Base-by-base conservation (phyloP, 169 alveolate species). In the Eimeria brunetti region DNA sequence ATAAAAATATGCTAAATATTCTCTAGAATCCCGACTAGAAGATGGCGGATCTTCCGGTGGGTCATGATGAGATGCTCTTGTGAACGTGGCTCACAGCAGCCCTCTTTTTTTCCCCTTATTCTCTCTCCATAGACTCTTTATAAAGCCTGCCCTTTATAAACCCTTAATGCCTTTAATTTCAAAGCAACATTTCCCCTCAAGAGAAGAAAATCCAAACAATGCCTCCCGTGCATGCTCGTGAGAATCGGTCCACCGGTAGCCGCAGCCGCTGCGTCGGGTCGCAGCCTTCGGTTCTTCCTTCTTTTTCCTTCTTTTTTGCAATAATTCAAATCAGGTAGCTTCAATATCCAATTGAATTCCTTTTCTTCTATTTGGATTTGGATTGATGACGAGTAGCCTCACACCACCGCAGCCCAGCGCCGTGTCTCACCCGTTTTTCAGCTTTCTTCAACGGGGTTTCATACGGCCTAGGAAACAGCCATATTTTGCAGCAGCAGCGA, bases 221-320 rank as follows among this genome's bases (percentile, higher is more conserved):
- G 78, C 78, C 49, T 33, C 46, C 78, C 49, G 18, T 33, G 78
- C 78, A 67, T 67, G 78, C 78, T 67, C 78, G 78, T 33, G 49
- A 67, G 78, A 67, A 67, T 67, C 78, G 78, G 78, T 67, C 78
- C 78, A 67, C 78, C 78, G 78, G 78, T 49, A 67, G 78, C 78
- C 49, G 46, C 78, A 67, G 78, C 78, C 49, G 78, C 78, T 33
- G 78, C 46, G 49, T 67, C 22, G 78, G 78, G 44, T 67, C 49
- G 78, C 49, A 67, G 78, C 49, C 78, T 67, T 67, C 78, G 44
- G 44, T 67, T 33, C 78, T 1, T 67, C 22, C 78, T 67, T 33
- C n/a, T 27, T 18, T 0, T 27, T 49, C 12, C 49, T 33, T 62
- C 73, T 27, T 62, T n/a, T 6, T 12, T 67, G 78, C 78, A n/a